Base-by-base conservation (phyloP, 768 basidiomycete species). In the Termitomyces sp. region DNA sequence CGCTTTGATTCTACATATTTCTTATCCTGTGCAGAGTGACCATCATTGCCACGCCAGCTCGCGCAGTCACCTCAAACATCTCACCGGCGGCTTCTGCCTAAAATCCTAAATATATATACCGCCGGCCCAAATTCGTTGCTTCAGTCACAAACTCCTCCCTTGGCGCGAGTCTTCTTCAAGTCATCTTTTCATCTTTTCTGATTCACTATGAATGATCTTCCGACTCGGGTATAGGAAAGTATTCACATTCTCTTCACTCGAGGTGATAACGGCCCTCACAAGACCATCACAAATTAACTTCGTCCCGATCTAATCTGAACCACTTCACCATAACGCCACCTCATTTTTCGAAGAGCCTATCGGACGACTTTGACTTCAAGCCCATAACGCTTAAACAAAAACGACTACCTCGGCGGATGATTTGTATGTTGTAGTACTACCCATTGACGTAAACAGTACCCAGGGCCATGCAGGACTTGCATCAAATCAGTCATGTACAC, bases 41-140 rank as follows among this genome's bases (percentile, higher is more conserved):
- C 43, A 37, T 47, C 20, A 51, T 60, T 46, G 7, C 50, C 51
- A 47, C 42, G 43, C 59, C 43, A 60, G 53, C 51, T 46, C 46
- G 34, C n/a, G 40, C 29, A 59, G 36, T 34, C 11, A 37, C 6
- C 32, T 12, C 31, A 17, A 9, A 5, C 20, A 15, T 43, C 34
- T 38, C 8, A 15, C 29, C 20, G 11, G 20, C 17, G 29, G 15
- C 38, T 32, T 37, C 36, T 57, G n/a, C 20, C 43, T 11, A 51
- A n/a, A 43, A 25, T 43, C 42, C 42, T 20, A 20, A 42, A 55
- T 17, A 9, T 42, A 17, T 31, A 43, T 20, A 34, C 42, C 32
- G 42, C 31, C 29, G 29, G 40, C 17, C 11, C 15, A 17, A 43
- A 43, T 29, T n/a, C 6, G 37, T 38, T 14, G 20, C 14, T 32